A percentile compares a stretch with the other conserved stretches of the same genome.
Conservation (phyloP, 768 basidiomycete species). For the Rhodocollybia butyracea region DNA sequence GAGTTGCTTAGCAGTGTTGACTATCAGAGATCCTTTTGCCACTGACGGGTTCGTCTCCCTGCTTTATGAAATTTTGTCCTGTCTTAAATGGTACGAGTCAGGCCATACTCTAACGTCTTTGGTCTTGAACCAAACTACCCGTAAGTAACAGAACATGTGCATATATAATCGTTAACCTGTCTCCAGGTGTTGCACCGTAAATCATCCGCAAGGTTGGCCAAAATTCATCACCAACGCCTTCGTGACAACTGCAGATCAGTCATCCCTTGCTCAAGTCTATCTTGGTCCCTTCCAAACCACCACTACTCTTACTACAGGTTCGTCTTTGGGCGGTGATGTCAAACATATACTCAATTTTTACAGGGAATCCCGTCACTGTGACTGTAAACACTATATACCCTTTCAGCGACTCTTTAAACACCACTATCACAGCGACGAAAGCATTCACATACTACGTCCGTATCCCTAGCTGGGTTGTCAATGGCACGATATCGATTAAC, state of each 20-base stretch:
- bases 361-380: constrained; percentile 41
- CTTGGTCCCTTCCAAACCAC: constrained; percentile 44
- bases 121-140: constrained; percentile 50
- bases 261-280: constrained; percentile 45
- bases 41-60: constrained; percentile 38
- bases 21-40: constrained; percentile 47
- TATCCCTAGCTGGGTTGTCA: constrained; percentile 48
- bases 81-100: constrained; percentile 12
- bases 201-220: constrained; percentile 53
- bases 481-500: constrained; percentile 40
- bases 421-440: constrained; percentile 37
- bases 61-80: not conserved
- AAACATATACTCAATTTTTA: not conserved
- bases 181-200: constrained; percentile 47
- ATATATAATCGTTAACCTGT: not conserved
- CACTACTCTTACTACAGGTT: constrained; percentile 37
- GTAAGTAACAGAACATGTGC: constrained; percentile 21
- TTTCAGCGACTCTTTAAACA: constrained; percentile 47
- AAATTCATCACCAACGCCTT: constrained; percentile 54
- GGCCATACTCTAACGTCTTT: constrained; percentile 48
- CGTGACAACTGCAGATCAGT: constrained; percentile 40
- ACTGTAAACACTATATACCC: constrained; percentile 48
- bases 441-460: constrained; percentile 47
- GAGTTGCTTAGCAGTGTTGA: not conserved
- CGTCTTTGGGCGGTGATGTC: not conserved